Base-by-base conservation (phyloP, 2,329 filamentous ascomycete genomes). In the Venturia nashicola region DNA sequence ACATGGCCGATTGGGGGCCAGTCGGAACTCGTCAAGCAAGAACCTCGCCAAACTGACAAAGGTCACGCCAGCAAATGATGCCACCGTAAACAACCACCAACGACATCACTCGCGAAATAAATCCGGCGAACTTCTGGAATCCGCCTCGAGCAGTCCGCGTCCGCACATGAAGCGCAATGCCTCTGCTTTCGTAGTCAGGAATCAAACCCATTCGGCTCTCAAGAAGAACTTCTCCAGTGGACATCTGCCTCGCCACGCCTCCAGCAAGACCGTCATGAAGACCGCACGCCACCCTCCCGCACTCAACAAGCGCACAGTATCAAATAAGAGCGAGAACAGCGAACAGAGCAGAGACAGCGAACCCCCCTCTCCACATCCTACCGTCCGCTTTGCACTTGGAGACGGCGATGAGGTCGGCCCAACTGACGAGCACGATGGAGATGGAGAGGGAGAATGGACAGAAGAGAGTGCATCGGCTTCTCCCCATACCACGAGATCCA, bases 211-310 rank as follows among this genome's bases (percentile, higher is more conserved):
- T 51, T 68, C 69, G 8, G 70, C 69, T 32, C 67, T 78, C 65
- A 73, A 72, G 69, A 76, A 75, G 68, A 77, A 76, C 66, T 72
- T 76, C 65, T 78, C 76, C 36, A 79, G 78, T 69, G 76, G 77
- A 18, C 77, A 79, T 65, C 72, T 80, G 61, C 71, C 76, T 42
- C 72, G 76, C 20, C 70, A 76, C 62, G 71, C 71, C 23, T 74
- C 73, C 40, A 70, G 71, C 4, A 77, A 76, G 69, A 75, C 74
- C 65, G 66, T 76, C 36, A 69, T 72, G 42, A 75, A 75, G 69
- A 64, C 70, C 27, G 69, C 72, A 39, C 74, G 73, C 68, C 71
- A 70, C 65, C 70, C 73, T 59, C 65, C 70, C 34, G 69, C 71
- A 36, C 67, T 66, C 0, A 72, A n/a, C 5, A 63, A 65, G 20